phyloP scores from a whole-genome alignment of 345 rosid genomes.

The Dimocarpus longan region DNA sequence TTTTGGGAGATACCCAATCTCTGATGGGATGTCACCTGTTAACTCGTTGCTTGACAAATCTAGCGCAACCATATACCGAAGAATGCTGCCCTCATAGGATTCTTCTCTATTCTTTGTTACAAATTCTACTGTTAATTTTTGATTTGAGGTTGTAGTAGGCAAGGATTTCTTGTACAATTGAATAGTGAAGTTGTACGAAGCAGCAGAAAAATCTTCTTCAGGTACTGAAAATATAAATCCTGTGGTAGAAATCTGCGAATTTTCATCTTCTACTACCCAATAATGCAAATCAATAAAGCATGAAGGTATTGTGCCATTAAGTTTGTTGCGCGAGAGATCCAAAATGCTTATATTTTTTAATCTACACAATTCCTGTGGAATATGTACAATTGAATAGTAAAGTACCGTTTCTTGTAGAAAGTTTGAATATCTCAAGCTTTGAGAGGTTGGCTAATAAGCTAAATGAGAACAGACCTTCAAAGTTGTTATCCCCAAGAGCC shows the following conservation, averaged over 20 bases:
- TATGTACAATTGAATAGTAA: too few species aligned
- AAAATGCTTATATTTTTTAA: not conserved
- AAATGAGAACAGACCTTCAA: too few species aligned
- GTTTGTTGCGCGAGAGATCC: not conserved
- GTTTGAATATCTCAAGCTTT: too few species aligned
- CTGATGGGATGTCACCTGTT: not conserved
- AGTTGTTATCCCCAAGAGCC: too few species aligned
- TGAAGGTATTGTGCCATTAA: not conserved
- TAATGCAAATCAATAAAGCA: not conserved
- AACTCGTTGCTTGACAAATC: not conserved
- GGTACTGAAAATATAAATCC: too few species aligned
- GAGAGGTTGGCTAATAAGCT: too few species aligned
- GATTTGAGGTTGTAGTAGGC: not conserved
- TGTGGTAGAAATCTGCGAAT: too few species aligned
- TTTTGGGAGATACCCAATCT: not conserved
- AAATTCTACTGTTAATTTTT: not conserved
- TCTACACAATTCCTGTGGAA: not conserved
- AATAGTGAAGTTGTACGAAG: not conserved
- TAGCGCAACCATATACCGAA: not conserved
- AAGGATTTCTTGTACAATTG: fast-evolving
- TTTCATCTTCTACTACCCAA: not conserved
- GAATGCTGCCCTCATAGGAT: not conserved
- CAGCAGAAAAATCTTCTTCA: too few species aligned
- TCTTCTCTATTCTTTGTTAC: not conserved
- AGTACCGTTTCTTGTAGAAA: too few species aligned